Base-by-base conservation (phyloP, 495 filamentous ascomycete genomes). In the Usnea hakonensis region DNA sequence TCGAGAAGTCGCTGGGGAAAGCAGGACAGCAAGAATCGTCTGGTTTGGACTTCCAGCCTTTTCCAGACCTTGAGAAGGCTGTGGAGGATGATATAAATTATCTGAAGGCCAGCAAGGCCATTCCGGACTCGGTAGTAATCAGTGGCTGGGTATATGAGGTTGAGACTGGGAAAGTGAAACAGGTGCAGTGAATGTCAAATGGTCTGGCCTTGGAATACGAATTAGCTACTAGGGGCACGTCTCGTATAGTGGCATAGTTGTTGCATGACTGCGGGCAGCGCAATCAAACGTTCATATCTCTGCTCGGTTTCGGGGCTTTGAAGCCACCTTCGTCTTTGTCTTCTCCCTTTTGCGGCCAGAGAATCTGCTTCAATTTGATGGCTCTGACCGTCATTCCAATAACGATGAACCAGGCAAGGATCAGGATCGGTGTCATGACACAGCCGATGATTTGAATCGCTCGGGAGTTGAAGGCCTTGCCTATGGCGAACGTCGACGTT, bases 71-170 rank as follows among this genome's bases (percentile, higher is more conserved):
- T 50, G 81, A 87, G 50, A 61, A 80, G 70, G 85, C 80, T 26
- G 84, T 93, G 0, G 76, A 72, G 65, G 78, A 86, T 44, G 90
- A 95, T 73, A 79, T 94, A 2, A 67, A 71, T 61, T 81, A 79
- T 62, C 67, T 94, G 69, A 87, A 82, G 76, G 74, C 66, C 35
- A 79, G 76, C 46, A 80, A 81, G 59, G 72, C 85, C 41, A 79
- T 92, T 8, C 76, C 83, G 41, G 81, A 80, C 2, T 69, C 76
- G 58, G 76, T 87, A 10, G 75, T 69, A 4, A 76, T 92, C 48
- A 88, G 81, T 16, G 90, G 90, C 2, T 93, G 87, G 85, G 68
- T 93, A 6, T 92, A 91, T 77, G 85, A 92, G 68, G 87, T 91
- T 60, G 83, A 89, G 76, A 90, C 82, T 6, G 89, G 90, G 1